Conservation (phyloP, 768 basidiomycete genomes). For the Calocera cornea region DNA sequence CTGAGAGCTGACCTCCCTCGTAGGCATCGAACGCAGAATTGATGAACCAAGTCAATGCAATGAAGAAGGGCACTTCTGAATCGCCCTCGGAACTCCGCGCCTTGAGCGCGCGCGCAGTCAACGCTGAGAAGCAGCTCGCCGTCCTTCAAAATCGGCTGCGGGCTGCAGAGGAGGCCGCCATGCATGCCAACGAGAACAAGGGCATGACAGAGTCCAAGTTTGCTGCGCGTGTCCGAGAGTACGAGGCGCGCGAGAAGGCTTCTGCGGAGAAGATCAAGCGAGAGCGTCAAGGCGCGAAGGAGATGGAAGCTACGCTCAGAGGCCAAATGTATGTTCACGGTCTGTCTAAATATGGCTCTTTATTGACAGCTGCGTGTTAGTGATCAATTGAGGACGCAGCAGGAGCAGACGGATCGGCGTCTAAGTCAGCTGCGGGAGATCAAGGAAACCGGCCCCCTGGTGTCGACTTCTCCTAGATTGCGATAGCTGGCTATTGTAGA, state of each 20-base stretch:
- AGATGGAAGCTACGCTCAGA: slow-evolving; percentile 25
- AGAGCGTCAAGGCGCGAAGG: slow-evolving; percentile 87
- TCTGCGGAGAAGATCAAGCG: slow-evolving; percentile 88
- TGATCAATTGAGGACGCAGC: not conserved
- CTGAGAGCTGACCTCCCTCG: slow-evolving; percentile 1
- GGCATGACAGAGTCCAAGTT: slow-evolving; percentile 69
- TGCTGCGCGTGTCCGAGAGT: slow-evolving; percentile 91
- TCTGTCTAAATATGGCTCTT: not conserved
- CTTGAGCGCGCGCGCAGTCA: slow-evolving; percentile 56
- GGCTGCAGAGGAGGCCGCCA: slow-evolving; percentile 72
- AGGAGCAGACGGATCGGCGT: slow-evolving; percentile 6
- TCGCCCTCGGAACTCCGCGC: slow-evolving; percentile 60
- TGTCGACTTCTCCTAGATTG: not conserved
- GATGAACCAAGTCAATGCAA: slow-evolving; percentile 47
- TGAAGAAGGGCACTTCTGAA: slow-evolving; percentile 43
- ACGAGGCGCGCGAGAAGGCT: slow-evolving; percentile 62
- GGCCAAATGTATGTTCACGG: slow-evolving; percentile 5
- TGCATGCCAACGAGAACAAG: slow-evolving; percentile 57
- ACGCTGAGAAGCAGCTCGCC: slow-evolving; percentile 77
- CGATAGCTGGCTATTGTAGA: not conserved
- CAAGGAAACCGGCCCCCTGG: slow-evolving; percentile 7
- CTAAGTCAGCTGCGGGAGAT: not conserved
- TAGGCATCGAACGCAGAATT: slow-evolving; percentile 67
- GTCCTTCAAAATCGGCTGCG: slow-evolving; percentile 74
- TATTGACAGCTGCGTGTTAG: not conserved